Conservation (phyloP, 306 rosid species). For the Potentilla sterilis region DNA sequence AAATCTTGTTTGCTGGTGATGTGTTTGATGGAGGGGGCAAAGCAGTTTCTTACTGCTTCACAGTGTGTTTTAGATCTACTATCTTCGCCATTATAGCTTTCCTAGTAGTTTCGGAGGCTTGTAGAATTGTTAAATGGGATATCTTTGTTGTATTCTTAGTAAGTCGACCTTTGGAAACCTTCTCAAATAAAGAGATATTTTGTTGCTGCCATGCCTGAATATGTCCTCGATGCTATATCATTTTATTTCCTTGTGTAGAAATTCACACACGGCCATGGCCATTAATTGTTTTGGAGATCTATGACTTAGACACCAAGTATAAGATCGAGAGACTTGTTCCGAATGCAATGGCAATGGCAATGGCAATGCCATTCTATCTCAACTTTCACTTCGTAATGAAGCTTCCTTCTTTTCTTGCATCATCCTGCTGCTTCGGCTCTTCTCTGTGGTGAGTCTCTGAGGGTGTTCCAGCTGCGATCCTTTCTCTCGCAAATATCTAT, state of each 20-base stretch:
- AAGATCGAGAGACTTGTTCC: not conserved
- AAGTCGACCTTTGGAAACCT: not conserved
- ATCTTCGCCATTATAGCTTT: not conserved
- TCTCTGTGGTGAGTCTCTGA: not conserved
- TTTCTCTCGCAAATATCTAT: not conserved
- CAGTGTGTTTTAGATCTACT: not conserved
- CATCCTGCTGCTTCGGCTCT: not conserved
- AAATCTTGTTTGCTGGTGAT: constrained; percentile 18
- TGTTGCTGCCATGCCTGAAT: not conserved
- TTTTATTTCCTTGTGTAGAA: not conserved
- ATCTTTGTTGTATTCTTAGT: not conserved
- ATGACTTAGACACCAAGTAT: not conserved
- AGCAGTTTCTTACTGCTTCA: constrained; percentile 56
- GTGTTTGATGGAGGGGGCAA: constrained; percentile 30
- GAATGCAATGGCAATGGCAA: not conserved
- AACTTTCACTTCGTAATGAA: no score
- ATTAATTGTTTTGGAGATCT: not conserved
- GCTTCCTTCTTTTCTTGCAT: not conserved
- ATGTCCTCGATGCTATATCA: not conserved
- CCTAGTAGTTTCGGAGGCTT: constrained; percentile 4
- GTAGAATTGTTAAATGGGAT: constrained; percentile 2
- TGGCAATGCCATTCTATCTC: not conserved
- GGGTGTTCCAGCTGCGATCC: not conserved
- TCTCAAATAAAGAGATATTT: constrained; percentile 4
- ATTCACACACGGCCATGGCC: not conserved